Conservation (phyloP, 2,329 filamentous ascomycete species). For the Monosporascus sp. region DNA sequence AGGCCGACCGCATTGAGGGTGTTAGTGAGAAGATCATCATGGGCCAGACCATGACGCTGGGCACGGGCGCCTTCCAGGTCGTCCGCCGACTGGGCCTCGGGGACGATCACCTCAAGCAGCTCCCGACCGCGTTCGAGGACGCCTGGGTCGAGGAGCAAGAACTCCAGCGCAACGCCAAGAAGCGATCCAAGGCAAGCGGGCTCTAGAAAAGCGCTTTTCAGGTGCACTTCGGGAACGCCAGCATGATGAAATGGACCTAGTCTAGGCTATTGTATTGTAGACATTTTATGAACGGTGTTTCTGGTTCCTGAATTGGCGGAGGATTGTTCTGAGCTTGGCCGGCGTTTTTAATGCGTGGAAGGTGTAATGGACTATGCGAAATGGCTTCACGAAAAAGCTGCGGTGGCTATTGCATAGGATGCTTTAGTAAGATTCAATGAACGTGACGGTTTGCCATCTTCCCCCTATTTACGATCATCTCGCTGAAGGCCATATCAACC, state of each 20-base stretch:
- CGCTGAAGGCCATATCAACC: too few species aligned
- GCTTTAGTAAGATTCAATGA: too few species aligned
- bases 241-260: too few species aligned
- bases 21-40: constrained; percentile 98
- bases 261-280: background rate
- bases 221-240: too few species aligned
- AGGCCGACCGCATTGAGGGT: constrained; percentile 86
- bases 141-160: constrained; percentile 43
- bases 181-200: constrained; percentile 8
- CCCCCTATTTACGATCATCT: too few species aligned
- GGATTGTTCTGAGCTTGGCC: too few species aligned
- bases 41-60: constrained; percentile 88
- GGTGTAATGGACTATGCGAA: too few species aligned
- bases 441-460: too few species aligned
- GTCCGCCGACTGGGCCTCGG: constrained; percentile 70
- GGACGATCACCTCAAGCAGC: constrained; percentile 51
- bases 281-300: background rate
- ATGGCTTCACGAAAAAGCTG: too few species aligned
- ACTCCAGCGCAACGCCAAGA: constrained; percentile 9
- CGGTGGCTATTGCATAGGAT: too few species aligned
- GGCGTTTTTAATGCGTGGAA: too few species aligned
- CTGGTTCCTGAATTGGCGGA: too few species aligned
- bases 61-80: constrained; percentile 89
- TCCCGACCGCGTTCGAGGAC: constrained; percentile 68
- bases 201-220: constrained; percentile 2